These are phyloP conservation scores for Solanum sparsipilum DNA, from an alignment of 257 asterid species.

Conservation along the genomic window DNA sequence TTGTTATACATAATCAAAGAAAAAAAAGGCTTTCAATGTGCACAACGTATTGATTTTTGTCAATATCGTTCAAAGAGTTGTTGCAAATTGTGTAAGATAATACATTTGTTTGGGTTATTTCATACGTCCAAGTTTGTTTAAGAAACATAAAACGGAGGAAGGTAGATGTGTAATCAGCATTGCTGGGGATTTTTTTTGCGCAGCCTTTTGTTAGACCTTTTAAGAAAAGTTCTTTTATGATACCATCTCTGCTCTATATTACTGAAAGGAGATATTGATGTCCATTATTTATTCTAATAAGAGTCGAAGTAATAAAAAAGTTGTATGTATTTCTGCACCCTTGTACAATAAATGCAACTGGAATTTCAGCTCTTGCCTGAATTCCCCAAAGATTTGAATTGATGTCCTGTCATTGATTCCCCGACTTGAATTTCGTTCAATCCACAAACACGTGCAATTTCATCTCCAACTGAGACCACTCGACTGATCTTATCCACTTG, in stretches of 20 bases:
- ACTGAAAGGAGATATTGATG: neutral
- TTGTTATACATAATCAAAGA: neutral
- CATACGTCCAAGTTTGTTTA: neutral
- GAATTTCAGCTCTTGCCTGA: neutral
- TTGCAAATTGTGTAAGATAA: neutral
- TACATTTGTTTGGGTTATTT: neutral
- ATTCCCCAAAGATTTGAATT: neutral
- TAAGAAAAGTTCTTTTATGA: neutral
- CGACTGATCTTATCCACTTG: neutral
- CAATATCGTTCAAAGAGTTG: neutral
- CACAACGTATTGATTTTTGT: neutral
- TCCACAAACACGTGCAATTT: neutral
- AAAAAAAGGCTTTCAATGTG: neutral
- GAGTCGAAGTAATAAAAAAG: neutral
- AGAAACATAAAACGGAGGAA: neutral
- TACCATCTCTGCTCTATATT: neutral
- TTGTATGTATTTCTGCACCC: neutral
- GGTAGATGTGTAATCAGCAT: neutral
- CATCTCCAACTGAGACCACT: neutral
- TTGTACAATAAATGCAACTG: neutral
- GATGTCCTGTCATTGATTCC: neutral
- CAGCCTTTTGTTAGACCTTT: neutral
- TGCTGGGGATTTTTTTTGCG: neutral
- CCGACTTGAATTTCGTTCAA: neutral
- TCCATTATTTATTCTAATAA: neutral